A percentile compares a stretch with the other conserved stretches of the same genome.
Conservation (phyloP, 1,139 yeast species). For the Yamadazyma sp. region DNA sequence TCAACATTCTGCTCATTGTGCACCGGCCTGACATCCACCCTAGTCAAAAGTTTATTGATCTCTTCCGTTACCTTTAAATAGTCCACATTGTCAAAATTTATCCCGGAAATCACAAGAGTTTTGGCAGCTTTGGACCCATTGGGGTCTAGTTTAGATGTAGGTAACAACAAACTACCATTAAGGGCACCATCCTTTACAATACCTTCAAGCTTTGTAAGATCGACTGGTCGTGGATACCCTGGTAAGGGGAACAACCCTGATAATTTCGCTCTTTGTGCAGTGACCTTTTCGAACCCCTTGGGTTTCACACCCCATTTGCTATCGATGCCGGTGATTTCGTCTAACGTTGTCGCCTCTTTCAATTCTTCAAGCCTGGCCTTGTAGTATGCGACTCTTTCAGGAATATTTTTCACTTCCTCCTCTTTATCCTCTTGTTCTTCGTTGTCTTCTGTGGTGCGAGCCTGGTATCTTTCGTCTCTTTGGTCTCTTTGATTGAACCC, state of each 20-base stretch:
- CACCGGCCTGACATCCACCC: constrained; percentile 26
- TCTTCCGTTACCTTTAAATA: constrained; percentile 42
- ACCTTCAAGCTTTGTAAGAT: constrained; percentile 55
- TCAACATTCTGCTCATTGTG: constrained; percentile 31
- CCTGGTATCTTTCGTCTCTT: background rate
- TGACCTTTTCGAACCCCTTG: constrained; percentile 70
- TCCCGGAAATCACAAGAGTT: constrained; percentile 48
- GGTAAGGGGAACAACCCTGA: constrained; percentile 82
- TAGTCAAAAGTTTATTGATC: constrained; percentile 41
- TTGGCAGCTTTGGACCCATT: constrained; percentile 50
- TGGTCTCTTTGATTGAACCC: background rate
- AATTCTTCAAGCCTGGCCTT: constrained; percentile 23
- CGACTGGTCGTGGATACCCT: constrained; percentile 62
- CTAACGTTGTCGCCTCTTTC: constrained; percentile 23
- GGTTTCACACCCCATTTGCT: constrained; percentile 79
- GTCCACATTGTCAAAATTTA: constrained; percentile 43
- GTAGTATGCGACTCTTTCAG: constrained; percentile 20
- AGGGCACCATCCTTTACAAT: constrained; percentile 38
- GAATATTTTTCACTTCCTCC: background rate
- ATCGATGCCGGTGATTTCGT: constrained; percentile 39
- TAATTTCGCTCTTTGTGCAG: constrained; percentile 78
- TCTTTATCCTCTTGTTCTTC: background rate
- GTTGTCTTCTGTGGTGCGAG: background rate
- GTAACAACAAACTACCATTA: constrained; percentile 39
- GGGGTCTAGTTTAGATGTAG: constrained; percentile 49